Conservation (phyloP, 1,139 yeast genomes). For the Yamadazyma sp. region DNA sequence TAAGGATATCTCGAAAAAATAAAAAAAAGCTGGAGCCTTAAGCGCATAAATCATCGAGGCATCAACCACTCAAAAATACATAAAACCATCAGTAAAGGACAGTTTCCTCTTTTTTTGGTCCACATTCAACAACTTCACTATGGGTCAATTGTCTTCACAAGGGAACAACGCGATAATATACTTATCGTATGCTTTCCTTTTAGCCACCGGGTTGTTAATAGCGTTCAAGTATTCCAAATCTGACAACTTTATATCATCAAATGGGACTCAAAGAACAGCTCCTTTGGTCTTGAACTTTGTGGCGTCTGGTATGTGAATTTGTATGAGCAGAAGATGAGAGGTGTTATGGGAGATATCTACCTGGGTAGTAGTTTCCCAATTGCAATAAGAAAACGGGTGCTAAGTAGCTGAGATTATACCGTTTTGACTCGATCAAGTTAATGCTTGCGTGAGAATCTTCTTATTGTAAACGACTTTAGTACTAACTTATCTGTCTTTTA, state of each 20-base stretch:
- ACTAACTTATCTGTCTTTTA: conserved; percentile 21
- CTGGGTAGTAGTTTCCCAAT: not conserved
- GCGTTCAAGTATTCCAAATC: conserved; percentile 53
- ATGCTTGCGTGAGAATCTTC: conserved; percentile 82
- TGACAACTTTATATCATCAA: conserved; percentile 65
- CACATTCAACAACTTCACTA: conserved; percentile 4
- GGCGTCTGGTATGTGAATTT: conserved; percentile 73
- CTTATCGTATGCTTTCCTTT: conserved; percentile 65
- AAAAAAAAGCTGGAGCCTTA: conserved; percentile 2
- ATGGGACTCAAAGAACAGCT: conserved; percentile 77
- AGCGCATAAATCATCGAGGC: conserved; percentile 9
- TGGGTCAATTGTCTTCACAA: conserved; percentile 34
- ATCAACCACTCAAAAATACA: not conserved
- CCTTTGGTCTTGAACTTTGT: conserved; percentile 83
- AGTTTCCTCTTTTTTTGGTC: not conserved
- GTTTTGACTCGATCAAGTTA: conserved; percentile 85
- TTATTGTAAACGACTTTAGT: conserved; percentile 17
- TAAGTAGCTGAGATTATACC: conserved; percentile 69
- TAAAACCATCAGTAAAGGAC: not conserved
- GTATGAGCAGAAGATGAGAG: not conserved
- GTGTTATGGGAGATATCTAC: not conserved
- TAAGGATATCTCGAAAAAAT: too few relatives aligned
- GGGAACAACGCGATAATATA: conserved; percentile 75
- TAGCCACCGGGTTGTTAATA: conserved; percentile 57
- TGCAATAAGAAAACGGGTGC: conserved; percentile 52